A percentile compares a stretch with the other conserved stretches of the same genome.
These are phyloP conservation scores for Botrytis squamosa DNA, from an alignment of 2,329 filamentous ascomycete species.

Conservation along the genomic window DNA sequence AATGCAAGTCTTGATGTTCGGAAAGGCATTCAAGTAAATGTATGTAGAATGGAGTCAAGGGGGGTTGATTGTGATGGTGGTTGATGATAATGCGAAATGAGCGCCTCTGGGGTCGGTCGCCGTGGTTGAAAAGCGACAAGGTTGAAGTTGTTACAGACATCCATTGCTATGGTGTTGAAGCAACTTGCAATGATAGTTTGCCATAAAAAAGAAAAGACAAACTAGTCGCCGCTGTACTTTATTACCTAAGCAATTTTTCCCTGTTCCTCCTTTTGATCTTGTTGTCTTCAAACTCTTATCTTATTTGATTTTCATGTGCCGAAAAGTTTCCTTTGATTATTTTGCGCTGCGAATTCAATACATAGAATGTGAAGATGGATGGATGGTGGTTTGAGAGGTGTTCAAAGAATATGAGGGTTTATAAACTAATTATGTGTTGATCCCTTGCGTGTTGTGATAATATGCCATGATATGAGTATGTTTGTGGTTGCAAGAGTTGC, in stretches of 20 bases:
- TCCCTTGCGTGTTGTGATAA: background rate
- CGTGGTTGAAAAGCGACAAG: conserved; percentile 31
- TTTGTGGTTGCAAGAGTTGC: background rate
- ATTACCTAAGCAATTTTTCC: conserved; percentile 42
- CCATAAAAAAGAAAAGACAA: conserved; percentile 22
- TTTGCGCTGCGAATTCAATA: background rate
- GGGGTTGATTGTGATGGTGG: conserved; percentile 5
- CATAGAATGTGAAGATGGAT: conserved; percentile 11
- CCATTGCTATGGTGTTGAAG: conserved; percentile 40
- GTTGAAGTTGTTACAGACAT: conserved; percentile 39
- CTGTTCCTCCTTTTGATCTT: conserved; percentile 36
- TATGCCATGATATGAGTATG: background rate
- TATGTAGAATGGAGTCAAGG: conserved; percentile 32
- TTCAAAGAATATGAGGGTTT: conserved; percentile 1
- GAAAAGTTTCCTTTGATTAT: background rate
- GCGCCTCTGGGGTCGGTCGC: conserved; percentile 25
- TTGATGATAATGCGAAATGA: conserved; percentile 24
- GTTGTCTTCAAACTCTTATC: conserved; percentile 21
- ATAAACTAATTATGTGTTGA: background rate
- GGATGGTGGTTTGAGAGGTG: background rate
- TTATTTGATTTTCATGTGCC: background rate
- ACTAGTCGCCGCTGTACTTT: conserved; percentile 41
- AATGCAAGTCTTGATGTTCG: conserved; percentile 98
- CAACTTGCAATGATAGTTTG: conserved; percentile 37
- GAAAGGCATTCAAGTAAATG: conserved; percentile 90